Conservation (phyloP, 176 grass and related monocot genomes). For the Tillandsia fasciculata region DNA sequence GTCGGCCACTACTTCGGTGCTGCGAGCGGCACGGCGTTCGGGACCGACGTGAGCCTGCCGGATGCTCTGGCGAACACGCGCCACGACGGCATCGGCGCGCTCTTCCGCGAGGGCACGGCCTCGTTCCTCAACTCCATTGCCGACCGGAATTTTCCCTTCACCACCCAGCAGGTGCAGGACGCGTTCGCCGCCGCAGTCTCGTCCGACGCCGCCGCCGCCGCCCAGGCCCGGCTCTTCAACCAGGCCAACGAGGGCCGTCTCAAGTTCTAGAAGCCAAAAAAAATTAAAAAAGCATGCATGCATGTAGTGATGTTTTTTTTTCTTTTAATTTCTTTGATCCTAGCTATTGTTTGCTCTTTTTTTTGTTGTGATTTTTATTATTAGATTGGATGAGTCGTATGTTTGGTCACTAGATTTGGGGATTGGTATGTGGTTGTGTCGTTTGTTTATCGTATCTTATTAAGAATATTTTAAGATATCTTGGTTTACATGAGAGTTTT, state of each 20-base stretch:
- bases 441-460: too few relatives aligned
- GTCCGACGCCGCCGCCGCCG: conserved; percentile 40
- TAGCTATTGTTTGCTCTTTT: too few relatives aligned
- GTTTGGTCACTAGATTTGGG: too few relatives aligned
- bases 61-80: conserved; percentile 57
- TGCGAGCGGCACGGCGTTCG: conserved; percentile 27
- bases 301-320: too few relatives aligned
- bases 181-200: conserved; percentile 33
- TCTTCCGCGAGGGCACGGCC: conserved; percentile 64
- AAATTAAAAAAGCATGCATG: too few relatives aligned
- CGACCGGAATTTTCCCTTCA: conserved; percentile 55
- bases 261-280: conserved; percentile 9
- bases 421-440: too few relatives aligned
- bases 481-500: too few relatives aligned
- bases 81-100: conserved; percentile 41
- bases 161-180: conserved; percentile 51
- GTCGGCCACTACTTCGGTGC: conserved; percentile 52
- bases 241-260: conserved; percentile 53
- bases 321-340: too few relatives aligned
- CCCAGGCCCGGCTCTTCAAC: conserved; percentile 67
- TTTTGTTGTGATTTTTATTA: too few relatives aligned
- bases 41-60: conserved; percentile 41
- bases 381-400: too few relatives aligned
- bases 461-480: too few relatives aligned
- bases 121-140: conserved; percentile 74